Percentiles rank a stretch among this genome's conserved stretches.
Evolutionary conservation across 139 green algal genomes (phyloP).

Genomic region (Chlorella sp.): DNA sequence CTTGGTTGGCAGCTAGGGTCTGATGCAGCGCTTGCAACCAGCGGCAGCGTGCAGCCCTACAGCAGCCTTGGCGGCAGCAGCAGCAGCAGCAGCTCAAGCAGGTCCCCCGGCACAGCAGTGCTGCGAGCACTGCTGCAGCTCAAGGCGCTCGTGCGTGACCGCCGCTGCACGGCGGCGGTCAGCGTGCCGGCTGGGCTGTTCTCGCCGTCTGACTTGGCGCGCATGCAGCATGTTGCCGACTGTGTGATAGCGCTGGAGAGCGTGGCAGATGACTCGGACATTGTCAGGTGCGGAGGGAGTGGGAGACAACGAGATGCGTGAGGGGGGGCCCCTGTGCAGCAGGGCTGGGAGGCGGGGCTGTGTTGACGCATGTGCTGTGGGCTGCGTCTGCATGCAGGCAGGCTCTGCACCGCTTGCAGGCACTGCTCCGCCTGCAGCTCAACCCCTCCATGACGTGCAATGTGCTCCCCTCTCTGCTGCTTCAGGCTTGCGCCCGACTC

Average conservation of each 20-base stretch:
- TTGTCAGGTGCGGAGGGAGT: conserved; percentile 41
- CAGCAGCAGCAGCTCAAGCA: conserved; percentile 33
- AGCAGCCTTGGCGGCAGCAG: conserved; percentile 1
- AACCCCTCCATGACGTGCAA: too few species aligned
- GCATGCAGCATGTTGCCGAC: conserved; percentile 69
- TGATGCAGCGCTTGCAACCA: background rate
- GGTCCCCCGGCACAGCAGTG: conserved; percentile 23
- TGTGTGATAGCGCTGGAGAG: conserved; percentile 64
- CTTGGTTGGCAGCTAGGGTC: conserved; percentile 42
- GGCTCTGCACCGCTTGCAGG: background rate
- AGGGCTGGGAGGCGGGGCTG: background rate
- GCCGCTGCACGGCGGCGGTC: conserved; percentile 45
- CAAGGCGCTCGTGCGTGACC: conserved; percentile 24
- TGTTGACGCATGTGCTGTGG: background rate
- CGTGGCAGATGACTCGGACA: conserved; percentile 62
- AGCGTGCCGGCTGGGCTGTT: conserved; percentile 36
- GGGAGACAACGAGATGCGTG: too few species aligned
- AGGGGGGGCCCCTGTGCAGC: background rate
- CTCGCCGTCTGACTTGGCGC: conserved; percentile 13
- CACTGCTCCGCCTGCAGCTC: too few species aligned
- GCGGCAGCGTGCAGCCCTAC: background rate
- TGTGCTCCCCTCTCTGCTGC: too few species aligned
- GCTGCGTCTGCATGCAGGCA: background rate
- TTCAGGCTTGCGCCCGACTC: conserved; percentile 43
- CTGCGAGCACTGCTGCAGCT: conserved; percentile 33